Evolutionary conservation across 495 filamentous ascomycete species (phyloP).

Genomic region (Penicillium parvum): DNA sequence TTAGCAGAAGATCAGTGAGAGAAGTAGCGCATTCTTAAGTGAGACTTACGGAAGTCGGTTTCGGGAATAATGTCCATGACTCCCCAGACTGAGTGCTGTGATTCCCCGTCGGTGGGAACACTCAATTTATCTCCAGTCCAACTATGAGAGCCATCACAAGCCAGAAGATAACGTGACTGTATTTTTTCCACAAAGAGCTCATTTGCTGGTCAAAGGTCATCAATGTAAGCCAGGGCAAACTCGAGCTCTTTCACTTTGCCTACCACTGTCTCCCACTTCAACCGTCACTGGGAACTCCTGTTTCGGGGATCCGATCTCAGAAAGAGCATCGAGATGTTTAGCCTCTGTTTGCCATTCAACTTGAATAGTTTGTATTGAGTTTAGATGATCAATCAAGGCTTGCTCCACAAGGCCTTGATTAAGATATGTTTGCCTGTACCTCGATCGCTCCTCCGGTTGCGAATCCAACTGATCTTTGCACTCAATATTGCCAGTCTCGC

Average conservation of each 20-base stretch:
- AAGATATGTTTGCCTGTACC: not conserved
- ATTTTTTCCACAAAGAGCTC: too few relatives aligned
- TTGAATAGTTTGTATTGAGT: not conserved
- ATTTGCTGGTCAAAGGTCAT: too few relatives aligned
- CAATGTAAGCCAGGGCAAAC: too few relatives aligned
- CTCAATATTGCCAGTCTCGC: not conserved
- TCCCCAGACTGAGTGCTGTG: conserved; percentile 14
- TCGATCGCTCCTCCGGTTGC: not conserved
- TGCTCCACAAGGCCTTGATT: conserved; percentile 3
- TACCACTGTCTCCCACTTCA: too few relatives aligned
- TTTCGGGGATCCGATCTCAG: too few relatives aligned
- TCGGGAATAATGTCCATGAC: conserved; percentile 25
- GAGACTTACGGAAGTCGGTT: conserved; percentile 21
- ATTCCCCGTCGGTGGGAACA: conserved; percentile 6
- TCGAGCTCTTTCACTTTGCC: too few relatives aligned
- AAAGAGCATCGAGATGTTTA: too few relatives aligned
- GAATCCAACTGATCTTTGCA: not conserved
- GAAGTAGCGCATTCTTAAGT: too few relatives aligned
- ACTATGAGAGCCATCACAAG: conserved; percentile 24
- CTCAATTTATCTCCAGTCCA: conserved; percentile 19
- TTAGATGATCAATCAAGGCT: conserved; percentile 1
- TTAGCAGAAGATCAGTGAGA: not conserved
- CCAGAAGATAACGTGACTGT: conserved; percentile 24
- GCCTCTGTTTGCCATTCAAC: conserved; percentile 1
- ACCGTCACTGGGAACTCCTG: too few relatives aligned